Evolutionary conservation across 306 rosid species (phyloP), one percentile per base, ranked within the genome.

Genomic region (Hippophae tibetana): DNA sequence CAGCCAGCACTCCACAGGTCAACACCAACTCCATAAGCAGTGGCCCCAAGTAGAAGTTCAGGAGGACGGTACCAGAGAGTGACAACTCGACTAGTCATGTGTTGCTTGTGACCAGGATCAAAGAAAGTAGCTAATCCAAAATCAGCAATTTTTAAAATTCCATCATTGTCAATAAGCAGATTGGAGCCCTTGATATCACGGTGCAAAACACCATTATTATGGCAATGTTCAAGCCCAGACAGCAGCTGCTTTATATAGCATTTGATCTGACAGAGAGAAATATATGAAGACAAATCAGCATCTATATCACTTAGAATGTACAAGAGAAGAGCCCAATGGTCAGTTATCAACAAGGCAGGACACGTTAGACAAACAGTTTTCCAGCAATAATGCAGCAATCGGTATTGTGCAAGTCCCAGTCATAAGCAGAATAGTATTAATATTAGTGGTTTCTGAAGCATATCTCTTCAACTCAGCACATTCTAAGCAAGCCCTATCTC

Each of bases 1-100:
- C 97, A 89, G 58, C 97, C 97, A 56, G 87, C 97, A 58, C 97
- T 89, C 97, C 97, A 89, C 43, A 89, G 84, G 74, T 89, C 97
- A 41, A 89, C 65, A 52, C 86, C 83, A 49, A 69, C 82, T 55
- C 89, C 84, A 41, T 89, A 89, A 44, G 40, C 61, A 18, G 87
- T 80, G 70, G 95, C 93, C 54, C 97, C 97, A 58, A 89, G 95
- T 71, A 89, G 92, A 70, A 89, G 86, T 76, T 89, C 97, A 6
- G 97, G 97, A 2, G 97, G 93, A 2, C 97, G 89, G 71, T 89
- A 89, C 97, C 97, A 89, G 41, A 89, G 95, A 31, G 97, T 89
- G 60, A 89, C 95, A 26, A 89, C 97, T 64, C 95, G 83, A 73
- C 93, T 89, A 14, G 97, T 89, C 97, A 89, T 76, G 25, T 86